Evolutionary conservation across 2,329 filamentous ascomycete genomes (phyloP).

Genomic region (Verticillium isaacii): DNA sequence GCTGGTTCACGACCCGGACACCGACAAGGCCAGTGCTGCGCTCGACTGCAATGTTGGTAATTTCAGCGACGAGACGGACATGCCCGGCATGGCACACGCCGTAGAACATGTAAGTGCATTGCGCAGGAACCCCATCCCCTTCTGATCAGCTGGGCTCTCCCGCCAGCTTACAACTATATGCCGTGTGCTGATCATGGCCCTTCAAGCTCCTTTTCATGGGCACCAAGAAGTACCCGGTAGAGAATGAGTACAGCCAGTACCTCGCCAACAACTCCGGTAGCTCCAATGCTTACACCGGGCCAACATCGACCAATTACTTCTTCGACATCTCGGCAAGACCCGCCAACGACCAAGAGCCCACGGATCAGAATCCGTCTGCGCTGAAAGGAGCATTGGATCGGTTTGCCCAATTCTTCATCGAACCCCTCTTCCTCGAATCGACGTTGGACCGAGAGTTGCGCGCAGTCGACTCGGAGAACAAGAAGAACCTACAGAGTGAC

Average conservation of each 20-base stretch:
- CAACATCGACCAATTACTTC: slow-evolving; percentile 95
- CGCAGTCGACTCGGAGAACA: slow-evolving; percentile 93
- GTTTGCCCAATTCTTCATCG: slow-evolving; percentile 91
- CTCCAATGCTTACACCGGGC: slow-evolving; percentile 91
- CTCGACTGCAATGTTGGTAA: slow-evolving; percentile 95
- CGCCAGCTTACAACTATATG: not conserved
- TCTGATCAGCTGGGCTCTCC: not conserved
- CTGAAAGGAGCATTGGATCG: slow-evolving; percentile 81
- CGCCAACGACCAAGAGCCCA: slow-evolving; percentile 52
- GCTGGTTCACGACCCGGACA: slow-evolving; percentile 88
- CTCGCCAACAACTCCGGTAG: slow-evolving; percentile 83
- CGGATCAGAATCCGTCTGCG: slow-evolving; percentile 51
- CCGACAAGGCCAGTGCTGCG: slow-evolving; percentile 93
- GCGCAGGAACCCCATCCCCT: not conserved
- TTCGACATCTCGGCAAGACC: slow-evolving; percentile 89
- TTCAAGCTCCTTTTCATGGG: slow-evolving; percentile 86
- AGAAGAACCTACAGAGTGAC: slow-evolving; percentile 93
- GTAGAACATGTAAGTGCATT: slow-evolving; percentile 70
- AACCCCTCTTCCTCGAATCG: slow-evolving; percentile 78
- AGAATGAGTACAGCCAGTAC: slow-evolving; percentile 95
- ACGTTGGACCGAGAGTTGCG: slow-evolving; percentile 82
- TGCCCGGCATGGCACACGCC: slow-evolving; percentile 93
- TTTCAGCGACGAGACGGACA: slow-evolving; percentile 85
- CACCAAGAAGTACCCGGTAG: slow-evolving; percentile 92
- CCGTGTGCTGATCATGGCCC: not conserved